Percentiles rank a stretch among this genome's conserved stretches.
phyloP scores from a whole-genome alignment of 345 rosid species.

The Acer campestre region DNA sequence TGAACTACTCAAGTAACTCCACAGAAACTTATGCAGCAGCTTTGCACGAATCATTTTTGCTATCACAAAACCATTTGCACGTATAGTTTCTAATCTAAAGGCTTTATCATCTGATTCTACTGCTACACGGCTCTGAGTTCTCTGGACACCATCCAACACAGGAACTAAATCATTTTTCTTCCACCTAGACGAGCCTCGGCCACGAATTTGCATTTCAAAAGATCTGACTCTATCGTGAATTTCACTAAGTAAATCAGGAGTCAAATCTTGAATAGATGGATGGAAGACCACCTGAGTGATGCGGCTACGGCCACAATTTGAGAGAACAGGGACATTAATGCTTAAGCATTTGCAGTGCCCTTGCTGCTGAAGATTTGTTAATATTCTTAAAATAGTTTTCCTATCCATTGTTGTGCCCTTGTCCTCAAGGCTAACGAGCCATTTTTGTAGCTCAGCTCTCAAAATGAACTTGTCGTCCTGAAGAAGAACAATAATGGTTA shows the following conservation, averaged over 20 bases:
- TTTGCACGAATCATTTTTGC: slow-evolving; percentile 95
- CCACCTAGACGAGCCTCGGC: slow-evolving; percentile 53
- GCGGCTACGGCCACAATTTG: slow-evolving; percentile 77
- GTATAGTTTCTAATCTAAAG: slow-evolving; percentile 73
- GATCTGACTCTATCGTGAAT: slow-evolving; percentile 77
- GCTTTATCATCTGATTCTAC: slow-evolving; percentile 49
- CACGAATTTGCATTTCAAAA: slow-evolving; percentile 76
- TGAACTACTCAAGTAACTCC: slow-evolving; percentile 62
- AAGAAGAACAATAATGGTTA: slow-evolving; percentile 23
- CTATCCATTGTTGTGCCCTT: slow-evolving; percentile 74
- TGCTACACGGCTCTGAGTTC: slow-evolving; percentile 50
- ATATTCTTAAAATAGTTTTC: slow-evolving; percentile 73
- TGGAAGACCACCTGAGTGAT: slow-evolving; percentile 67
- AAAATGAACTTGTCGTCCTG: slow-evolving; percentile 81
- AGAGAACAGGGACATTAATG: slow-evolving; percentile 70
- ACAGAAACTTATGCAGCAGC: slow-evolving; percentile 77
- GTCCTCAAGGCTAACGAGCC: slow-evolving; percentile 86
- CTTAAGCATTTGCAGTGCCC: slow-evolving; percentile 73
- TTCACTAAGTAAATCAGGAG: slow-evolving; percentile 58
- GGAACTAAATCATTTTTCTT: slow-evolving; percentile 63
- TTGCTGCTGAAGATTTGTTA: slow-evolving; percentile 76
- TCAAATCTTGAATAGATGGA: slow-evolving; percentile 64
- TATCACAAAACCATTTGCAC: slow-evolving; percentile 89
- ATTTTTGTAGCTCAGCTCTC: slow-evolving; percentile 73
- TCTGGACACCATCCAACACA: slow-evolving; percentile 65